Evolutionary conservation across 202 grass and related monocot species (phyloP).

Genomic region (Saccharum hybrid): DNA sequence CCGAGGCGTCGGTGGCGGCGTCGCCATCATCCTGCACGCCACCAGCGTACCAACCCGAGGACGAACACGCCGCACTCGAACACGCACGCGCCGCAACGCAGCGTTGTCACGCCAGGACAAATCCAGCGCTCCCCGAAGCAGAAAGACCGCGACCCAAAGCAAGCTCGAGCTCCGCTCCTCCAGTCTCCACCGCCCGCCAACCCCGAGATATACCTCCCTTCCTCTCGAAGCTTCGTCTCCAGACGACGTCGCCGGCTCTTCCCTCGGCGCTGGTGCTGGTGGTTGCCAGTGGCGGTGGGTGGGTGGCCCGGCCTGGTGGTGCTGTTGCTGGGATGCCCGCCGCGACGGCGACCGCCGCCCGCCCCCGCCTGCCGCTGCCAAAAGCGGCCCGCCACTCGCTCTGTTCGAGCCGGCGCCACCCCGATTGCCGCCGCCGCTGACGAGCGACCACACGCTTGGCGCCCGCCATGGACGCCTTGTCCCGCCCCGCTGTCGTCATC

Average conservation of each 20-base stretch:
- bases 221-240: conserved; percentile 34
- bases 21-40: conserved; percentile 45
- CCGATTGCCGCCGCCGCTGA: conserved; percentile 32
- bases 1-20: conserved; percentile 39
- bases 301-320: not conserved
- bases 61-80: conserved; percentile 16
- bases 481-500: conserved; percentile 91
- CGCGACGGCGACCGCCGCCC: conserved; percentile 43
- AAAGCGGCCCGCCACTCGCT: not conserved
- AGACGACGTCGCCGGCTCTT: not conserved
- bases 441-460: not conserved
- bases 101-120: conserved; percentile 28
- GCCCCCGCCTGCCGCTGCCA: conserved; percentile 38
- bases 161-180: not conserved
- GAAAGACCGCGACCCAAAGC: conserved; percentile 8
- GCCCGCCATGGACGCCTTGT: conserved; percentile 69
- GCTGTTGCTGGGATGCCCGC: conserved; percentile 35
- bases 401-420: not conserved
- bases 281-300: conserved; percentile 47
- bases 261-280: not conserved
- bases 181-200: conserved; percentile 8
- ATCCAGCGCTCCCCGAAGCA: conserved; percentile 6
- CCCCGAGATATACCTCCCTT: conserved; percentile 29
- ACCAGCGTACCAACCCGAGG: conserved; percentile 31
- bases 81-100: not conserved